Base-by-base conservation (phyloP, 495 filamentous ascomycete genomes). In the Letharia lupina region DNA sequence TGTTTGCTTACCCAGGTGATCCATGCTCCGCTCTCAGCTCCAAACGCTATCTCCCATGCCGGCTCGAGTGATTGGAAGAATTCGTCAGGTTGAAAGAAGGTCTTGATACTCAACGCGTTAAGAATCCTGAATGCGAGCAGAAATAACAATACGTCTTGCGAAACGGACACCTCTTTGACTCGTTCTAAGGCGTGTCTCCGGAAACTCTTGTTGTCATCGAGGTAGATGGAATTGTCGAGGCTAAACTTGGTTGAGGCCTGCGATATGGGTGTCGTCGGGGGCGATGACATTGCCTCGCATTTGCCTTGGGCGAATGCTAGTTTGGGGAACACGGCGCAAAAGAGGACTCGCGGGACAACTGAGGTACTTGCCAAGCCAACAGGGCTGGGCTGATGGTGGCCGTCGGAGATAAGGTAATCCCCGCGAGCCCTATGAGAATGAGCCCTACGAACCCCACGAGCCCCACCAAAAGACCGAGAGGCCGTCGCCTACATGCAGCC, bases 21-120 rank as follows among this genome's bases (percentile, higher is more conserved):
- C 91, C 92, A 98, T 31, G 92, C 90, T 48, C 90, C 89, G 75
- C 87, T 87, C 23, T 83, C 74, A 18, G 74, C 68, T 12, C 91
- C 93, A 78, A 97, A 98, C 0, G 90, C 88, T 57, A 93, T 80
- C 74, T 87, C 81, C 93, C 93, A 98, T 68, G 94, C 94, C 47
- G 94, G 95, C 73, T 99, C 94, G 15, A 99, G 82, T 9, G 92
- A 90, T 73, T 99, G 94, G 69, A 92, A 99, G 79, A 90, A 98
- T 75, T 99, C 94, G 78, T 99, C 94, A n/a, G 94, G 94, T 75
- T 99, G 94, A 79, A 99, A 99, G 75, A 96, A 99, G n/a, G 94
- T 98, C 60, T 85, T 81, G 48, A 95, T 79, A 60, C 79, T 84
- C 64, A 96, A 79, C n/a, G 92, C 87, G 77, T 98, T 97, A 73